Conservation (phyloP, 164 flowering plant genomes). For the Saururus chinensis region DNA sequence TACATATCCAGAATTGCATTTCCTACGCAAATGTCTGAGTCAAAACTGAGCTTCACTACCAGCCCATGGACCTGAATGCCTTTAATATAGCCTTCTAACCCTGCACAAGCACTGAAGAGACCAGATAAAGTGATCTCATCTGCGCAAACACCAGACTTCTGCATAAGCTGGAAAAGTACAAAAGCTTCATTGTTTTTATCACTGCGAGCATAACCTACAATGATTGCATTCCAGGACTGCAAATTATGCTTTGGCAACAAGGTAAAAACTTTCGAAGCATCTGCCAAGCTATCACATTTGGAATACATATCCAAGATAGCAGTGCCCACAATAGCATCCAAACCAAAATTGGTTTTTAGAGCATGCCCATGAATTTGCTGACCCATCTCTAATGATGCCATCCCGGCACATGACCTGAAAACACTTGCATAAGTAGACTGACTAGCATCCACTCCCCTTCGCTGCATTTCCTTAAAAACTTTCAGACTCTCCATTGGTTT, state of each 20-base stretch:
- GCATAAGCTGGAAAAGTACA: constrained; percentile 31
- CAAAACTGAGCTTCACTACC: constrained; percentile 32
- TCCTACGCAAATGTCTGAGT: constrained; percentile 44
- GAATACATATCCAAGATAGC: constrained; percentile 83
- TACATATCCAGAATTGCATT: constrained; percentile 85
- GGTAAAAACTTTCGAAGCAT: constrained; percentile 48
- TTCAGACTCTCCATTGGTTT: constrained; percentile 27
- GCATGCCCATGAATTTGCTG: constrained; percentile 61
- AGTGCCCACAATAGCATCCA: constrained; percentile 61
- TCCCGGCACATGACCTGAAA: constrained; percentile 58
- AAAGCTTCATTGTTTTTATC: constrained; percentile 43
- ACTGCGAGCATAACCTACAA: constrained; percentile 42
- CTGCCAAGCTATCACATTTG: constrained; percentile 39
- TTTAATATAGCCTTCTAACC: constrained; percentile 27
- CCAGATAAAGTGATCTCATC: constrained; percentile 66
- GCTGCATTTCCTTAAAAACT: constrained; percentile 55
- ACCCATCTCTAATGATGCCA: constrained; percentile 38
- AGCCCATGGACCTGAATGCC: constrained; percentile 64
- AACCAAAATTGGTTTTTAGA: constrained; percentile 37
- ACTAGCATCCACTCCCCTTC: constrained; percentile 39
- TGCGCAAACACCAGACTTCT: constrained; percentile 34
- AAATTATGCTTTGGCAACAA: constrained; percentile 29
- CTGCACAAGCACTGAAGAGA: constrained; percentile 61
- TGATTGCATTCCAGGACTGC: constrained; percentile 65
- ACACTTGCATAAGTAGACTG: constrained; percentile 76